Evolutionary conservation across 2,329 filamentous ascomycete species (phyloP).

Genomic region (Ascosphaera apis): DNA sequence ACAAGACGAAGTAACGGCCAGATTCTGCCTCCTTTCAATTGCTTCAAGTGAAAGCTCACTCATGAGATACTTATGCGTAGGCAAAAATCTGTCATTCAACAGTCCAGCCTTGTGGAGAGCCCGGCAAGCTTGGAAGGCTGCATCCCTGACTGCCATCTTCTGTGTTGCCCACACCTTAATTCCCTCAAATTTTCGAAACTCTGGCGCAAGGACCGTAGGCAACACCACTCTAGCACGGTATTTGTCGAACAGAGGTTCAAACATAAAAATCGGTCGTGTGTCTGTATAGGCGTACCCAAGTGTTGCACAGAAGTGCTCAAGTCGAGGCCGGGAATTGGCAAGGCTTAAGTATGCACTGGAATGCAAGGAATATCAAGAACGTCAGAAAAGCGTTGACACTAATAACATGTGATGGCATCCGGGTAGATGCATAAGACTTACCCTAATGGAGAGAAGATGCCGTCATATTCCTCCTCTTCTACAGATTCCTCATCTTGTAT

Average conservation of each 20-base stretch:
- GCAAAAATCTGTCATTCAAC: slow-evolving; percentile 57
- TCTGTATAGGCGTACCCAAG: slow-evolving; percentile 40
- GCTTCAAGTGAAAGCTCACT: slow-evolving; percentile 17
- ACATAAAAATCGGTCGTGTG: slow-evolving; percentile 42
- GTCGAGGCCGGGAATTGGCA: slow-evolving; percentile 49
- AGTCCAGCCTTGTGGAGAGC: slow-evolving; percentile 46
- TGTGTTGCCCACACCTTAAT: slow-evolving; percentile 42
- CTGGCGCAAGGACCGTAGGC: slow-evolving; percentile 43
- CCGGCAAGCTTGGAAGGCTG: slow-evolving; percentile 58
- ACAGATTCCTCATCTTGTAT: slow-evolving; percentile 27
- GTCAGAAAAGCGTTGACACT: slow-evolving; percentile 6
- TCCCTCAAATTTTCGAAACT: slow-evolving; percentile 32
- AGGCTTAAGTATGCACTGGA: slow-evolving; percentile 44
- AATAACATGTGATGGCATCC: too few relatives aligned
- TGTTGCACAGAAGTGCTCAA: slow-evolving; percentile 57
- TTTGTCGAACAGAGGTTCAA: slow-evolving; percentile 12
- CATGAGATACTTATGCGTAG: slow-evolving; percentile 19
- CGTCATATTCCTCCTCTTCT: slow-evolving; percentile 16
- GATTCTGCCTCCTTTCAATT: slow-evolving; percentile 10
- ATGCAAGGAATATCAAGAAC: slow-evolving; percentile 4
- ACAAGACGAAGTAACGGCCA: slow-evolving; percentile 12
- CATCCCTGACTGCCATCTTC: slow-evolving; percentile 53
- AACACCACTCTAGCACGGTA: slow-evolving; percentile 39
- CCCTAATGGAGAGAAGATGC: slow-evolving; percentile 23
- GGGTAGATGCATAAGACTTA: too few relatives aligned